Evolutionary conservation across 2,329 filamentous ascomycete species (phyloP).

Genomic region (Davidsoniella eucalypti): DNA sequence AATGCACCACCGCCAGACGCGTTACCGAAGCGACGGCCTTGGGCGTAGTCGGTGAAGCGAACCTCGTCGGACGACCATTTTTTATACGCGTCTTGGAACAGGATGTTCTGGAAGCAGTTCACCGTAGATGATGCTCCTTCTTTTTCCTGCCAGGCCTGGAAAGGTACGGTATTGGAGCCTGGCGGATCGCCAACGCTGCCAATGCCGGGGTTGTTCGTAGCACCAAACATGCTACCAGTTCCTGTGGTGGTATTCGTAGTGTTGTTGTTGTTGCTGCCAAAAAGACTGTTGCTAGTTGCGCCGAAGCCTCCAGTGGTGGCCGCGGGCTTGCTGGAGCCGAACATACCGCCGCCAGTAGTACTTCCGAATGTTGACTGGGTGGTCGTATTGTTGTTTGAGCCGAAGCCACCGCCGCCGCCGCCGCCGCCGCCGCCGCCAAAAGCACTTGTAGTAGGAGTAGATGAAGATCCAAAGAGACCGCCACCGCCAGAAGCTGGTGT

Average conservation of each 20-base stretch:
- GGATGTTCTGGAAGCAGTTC: constrained; percentile 61
- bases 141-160: constrained; percentile 56
- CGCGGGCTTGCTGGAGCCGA: constrained; percentile 31
- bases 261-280: constrained; percentile 27
- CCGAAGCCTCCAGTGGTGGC: constrained; percentile 29
- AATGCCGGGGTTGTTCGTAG: constrained; percentile 30
- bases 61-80: constrained; percentile 85
- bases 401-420: constrained; percentile 30
- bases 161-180: constrained; percentile 55
- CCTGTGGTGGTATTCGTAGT: constrained; percentile 13
- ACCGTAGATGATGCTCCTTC: constrained; percentile 39
- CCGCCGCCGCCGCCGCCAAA: constrained; percentile 20
- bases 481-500: constrained; percentile 26
- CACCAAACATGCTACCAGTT: constrained; percentile 27
- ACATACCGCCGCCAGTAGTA: constrained; percentile 28
- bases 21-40: constrained; percentile 73
- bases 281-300: constrained; percentile 23
- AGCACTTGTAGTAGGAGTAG: constrained; percentile 19
- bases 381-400: constrained; percentile 16
- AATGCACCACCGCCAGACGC: constrained; percentile 72
- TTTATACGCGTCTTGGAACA: constrained; percentile 64
- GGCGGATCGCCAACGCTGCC: constrained; percentile 37
- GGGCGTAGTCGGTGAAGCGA: constrained; percentile 70
- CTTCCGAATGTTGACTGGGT: constrained; percentile 15
- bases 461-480: constrained; percentile 29